Evolutionary conservation across 2,329 filamentous ascomycete species (phyloP).

Genomic region (Celoporthe dispersa): DNA sequence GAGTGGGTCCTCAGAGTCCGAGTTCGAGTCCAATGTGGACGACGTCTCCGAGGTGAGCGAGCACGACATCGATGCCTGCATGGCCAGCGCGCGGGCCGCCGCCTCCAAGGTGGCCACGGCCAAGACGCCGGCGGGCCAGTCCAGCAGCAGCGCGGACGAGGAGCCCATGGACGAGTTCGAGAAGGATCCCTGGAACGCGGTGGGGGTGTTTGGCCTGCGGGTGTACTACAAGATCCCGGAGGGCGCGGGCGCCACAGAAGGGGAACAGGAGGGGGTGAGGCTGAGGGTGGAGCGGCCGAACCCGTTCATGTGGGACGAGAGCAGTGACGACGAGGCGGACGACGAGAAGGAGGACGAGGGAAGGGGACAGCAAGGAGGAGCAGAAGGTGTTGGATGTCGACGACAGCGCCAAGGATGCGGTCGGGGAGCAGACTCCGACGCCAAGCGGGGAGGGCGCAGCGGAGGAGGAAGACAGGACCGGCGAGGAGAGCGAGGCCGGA

Average conservation of each 20-base stretch:
- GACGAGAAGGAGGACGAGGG: constrained; percentile 27
- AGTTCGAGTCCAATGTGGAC: constrained; percentile 32
- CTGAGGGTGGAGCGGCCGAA: constrained; percentile 37
- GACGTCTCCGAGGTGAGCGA: constrained; percentile 38
- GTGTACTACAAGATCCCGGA: constrained; percentile 55
- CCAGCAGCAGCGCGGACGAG: constrained; percentile 35
- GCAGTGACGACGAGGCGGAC: constrained; percentile 36
- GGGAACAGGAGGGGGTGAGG: constrained; percentile 33
- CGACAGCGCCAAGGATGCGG: constrained; percentile 39
- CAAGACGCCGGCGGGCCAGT: constrained; percentile 18
- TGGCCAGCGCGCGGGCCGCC: constrained; percentile 21
- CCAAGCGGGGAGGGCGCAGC: constrained; percentile 16
- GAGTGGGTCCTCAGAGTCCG: constrained; percentile 14
- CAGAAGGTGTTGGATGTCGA: constrained; percentile 38
- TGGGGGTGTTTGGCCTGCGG: constrained; percentile 62
- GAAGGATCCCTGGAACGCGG: constrained; percentile 64
- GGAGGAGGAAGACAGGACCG: background rate
- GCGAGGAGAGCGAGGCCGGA: background rate
- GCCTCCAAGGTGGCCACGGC: constrained; percentile 9
- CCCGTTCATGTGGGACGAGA: constrained; percentile 29
- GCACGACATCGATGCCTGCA: constrained; percentile 35
- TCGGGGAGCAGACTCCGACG: constrained; percentile 17
- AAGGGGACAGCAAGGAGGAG: constrained; percentile 25
- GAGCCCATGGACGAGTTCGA: constrained; percentile 52
- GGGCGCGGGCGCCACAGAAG: constrained; percentile 19